These are phyloP conservation scores for Saccharum hybrid DNA, from an alignment of 202 grass and related monocot species.

Conservation along the genomic window DNA sequence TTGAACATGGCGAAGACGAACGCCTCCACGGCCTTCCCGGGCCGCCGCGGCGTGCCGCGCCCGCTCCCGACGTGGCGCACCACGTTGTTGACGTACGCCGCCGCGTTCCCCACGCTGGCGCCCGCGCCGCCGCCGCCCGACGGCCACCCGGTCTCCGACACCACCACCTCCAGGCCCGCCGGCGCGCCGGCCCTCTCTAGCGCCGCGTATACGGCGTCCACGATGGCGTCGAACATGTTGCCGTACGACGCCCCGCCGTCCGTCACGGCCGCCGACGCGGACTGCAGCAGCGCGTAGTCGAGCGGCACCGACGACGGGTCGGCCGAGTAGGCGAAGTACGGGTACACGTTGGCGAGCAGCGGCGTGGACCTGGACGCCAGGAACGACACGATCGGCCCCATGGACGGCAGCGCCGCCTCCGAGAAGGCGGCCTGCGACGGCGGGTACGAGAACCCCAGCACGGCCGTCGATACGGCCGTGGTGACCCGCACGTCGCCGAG, in stretches of 20 bases:
- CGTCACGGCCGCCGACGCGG: constrained; percentile 21
- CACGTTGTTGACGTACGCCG: constrained; percentile 75
- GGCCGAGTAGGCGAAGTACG: constrained; percentile 77
- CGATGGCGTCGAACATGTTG: constrained; percentile 92
- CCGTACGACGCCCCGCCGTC: constrained; percentile 60
- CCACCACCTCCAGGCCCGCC: constrained; percentile 53
- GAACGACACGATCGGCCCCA: constrained; percentile 59
- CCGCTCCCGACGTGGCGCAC: constrained; percentile 58
- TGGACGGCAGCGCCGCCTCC: constrained; percentile 45
- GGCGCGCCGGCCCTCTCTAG: constrained; percentile 61
- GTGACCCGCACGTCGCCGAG: constrained; percentile 64
- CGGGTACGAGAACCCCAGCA: constrained; percentile 71
- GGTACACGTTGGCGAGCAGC: constrained; percentile 84
- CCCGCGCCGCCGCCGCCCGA: constrained; percentile 64
- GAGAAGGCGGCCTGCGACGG: constrained; percentile 88
- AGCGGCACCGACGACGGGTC: constrained; percentile 56
- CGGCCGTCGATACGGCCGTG: constrained; percentile 73
- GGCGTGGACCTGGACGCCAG: constrained; percentile 54
- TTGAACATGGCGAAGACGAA: constrained; percentile 97
- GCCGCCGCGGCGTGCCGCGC: constrained; percentile 72
- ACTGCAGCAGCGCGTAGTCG: constrained; percentile 77
- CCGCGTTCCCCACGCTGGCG: constrained; percentile 73
- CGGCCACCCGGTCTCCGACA: constrained; percentile 94
- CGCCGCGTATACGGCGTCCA: constrained; percentile 76
- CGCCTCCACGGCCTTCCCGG: constrained; percentile 72